Base-by-base conservation (phyloP, 1,139 yeast genomes). In the Candida sp. region DNA sequence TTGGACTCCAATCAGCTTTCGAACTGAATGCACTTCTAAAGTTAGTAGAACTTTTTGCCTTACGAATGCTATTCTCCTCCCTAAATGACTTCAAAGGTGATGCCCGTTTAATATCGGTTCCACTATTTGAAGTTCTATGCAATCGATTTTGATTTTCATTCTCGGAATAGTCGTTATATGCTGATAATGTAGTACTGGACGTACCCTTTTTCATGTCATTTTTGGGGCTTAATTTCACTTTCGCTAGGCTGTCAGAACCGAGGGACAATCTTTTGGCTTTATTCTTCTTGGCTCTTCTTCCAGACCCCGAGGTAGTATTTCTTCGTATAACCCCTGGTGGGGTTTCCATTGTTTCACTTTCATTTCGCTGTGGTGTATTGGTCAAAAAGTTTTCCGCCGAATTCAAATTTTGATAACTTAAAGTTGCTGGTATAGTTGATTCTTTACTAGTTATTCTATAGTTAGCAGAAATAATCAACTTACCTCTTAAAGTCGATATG, bases 401-500 rank as follows among this genome's bases (percentile, higher is more conserved):
- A 30, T 41, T 23, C 11, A 22, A 22, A 22, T 21, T 29, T 21
- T 38, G 41, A n/a, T 21, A 25, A 15, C 41, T 33, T 30, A 27
- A 11, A 6, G 27, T 27, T 34, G 36, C 6, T 22, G 38, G 22
- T 15, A 22, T 23, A 5, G 36, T 15, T 5, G 38, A 12, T 12
- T 32, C 34, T 9, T 35, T 36, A 23, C 45, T 42, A 6, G 60
- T 51, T n/a, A 59, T 47, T 7, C 62, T 46, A 39, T 59, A 59
- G 41, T 53, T 58, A 1, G 64, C 58, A 0, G 68, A 60, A 0
- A 74, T 63, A 7, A 87, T 78, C 30, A 87, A 69, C 45, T 89
- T 70, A 4, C 95, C 84, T 49, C 93, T 75, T 45, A 90, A 64
- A 7, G 66, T 59, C 21, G 83, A 74, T 5, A 91, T 89, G 4